A percentile compares a stretch with the other conserved stretches of the same genome.
Conservation (phyloP, 805 yeast genomes). For the Candida odintsovae region DNA sequence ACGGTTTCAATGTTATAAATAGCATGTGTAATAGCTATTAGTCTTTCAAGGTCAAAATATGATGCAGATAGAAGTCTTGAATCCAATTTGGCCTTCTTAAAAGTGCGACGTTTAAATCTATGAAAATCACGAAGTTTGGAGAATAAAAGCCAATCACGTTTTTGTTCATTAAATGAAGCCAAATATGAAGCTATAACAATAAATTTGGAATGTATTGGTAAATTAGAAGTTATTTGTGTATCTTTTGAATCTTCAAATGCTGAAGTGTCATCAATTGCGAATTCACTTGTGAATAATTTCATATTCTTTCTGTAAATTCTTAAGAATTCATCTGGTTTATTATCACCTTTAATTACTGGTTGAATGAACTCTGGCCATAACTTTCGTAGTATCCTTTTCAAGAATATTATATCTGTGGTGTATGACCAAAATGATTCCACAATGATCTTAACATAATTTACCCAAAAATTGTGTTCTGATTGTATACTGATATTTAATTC, state of each 20-base stretch:
- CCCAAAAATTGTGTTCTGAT: conserved; percentile 14
- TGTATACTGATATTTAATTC: neutral
- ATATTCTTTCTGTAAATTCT: conserved; percentile 26
- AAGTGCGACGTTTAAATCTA: conserved; percentile 29
- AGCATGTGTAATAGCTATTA: conserved; percentile 74
- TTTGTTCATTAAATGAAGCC: conserved; percentile 71
- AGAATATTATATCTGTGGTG: conserved; percentile 15
- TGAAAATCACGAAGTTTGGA: conserved; percentile 53
- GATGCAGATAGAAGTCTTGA: conserved; percentile 65
- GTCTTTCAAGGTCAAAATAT: conserved; percentile 69
- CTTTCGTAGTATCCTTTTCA: conserved; percentile 13
- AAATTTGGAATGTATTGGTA: conserved; percentile 60
- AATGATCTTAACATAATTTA: conserved; percentile 17
- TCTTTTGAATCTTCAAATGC: conserved; percentile 6
- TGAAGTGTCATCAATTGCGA: conserved; percentile 17
- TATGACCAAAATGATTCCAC: conserved; percentile 21
- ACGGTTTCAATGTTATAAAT: conserved; percentile 44
- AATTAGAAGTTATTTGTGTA: conserved; percentile 30
- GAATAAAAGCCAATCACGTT: conserved; percentile 63
- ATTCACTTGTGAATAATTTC: conserved; percentile 28
- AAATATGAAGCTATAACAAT: conserved; percentile 77
- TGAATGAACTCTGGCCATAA: conserved; percentile 20
- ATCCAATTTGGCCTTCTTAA: conserved; percentile 41
- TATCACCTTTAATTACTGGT: conserved; percentile 12
- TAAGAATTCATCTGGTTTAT: conserved; percentile 14